Conservation (phyloP, 2,329 filamentous ascomycete genomes). For the Phaeosphaeria sp. region DNA sequence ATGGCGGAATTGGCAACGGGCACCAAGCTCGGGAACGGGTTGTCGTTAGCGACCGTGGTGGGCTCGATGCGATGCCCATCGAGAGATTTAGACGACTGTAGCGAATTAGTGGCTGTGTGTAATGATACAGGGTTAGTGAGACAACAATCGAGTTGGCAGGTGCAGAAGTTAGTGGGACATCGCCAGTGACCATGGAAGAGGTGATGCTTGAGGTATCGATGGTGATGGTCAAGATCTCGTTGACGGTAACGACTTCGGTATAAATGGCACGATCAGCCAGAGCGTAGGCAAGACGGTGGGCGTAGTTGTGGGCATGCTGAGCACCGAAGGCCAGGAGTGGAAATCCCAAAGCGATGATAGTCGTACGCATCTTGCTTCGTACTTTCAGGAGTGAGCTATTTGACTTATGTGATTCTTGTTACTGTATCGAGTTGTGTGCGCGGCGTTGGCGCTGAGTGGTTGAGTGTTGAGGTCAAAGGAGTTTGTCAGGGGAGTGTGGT, state of each 20-base stretch:
- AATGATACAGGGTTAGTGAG: background rate
- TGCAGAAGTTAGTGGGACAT: background rate
- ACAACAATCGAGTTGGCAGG: background rate
- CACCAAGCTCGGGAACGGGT: conserved; percentile 9
- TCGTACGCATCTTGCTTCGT: conserved; percentile 4
- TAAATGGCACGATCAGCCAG: conserved; percentile 3
- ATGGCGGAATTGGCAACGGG: conserved; percentile 10
- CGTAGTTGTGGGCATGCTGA: background rate
- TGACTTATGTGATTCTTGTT: background rate
- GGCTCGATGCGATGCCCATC: background rate
- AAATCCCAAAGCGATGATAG: background rate
- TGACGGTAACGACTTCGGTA: conserved; percentile 12
- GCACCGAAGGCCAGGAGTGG: conserved; percentile 5
- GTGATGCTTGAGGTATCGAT: background rate
- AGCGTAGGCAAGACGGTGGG: background rate
- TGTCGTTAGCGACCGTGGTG: background rate
- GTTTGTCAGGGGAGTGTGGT: background rate
- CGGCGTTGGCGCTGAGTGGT: background rate
- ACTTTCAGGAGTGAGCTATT: background rate
- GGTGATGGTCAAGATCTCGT: conserved; percentile 16
- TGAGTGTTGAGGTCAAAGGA: background rate
- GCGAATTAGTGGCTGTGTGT: background rate
- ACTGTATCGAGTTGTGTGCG: background rate
- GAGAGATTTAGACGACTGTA: background rate
- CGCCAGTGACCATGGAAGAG: background rate